phyloP scores from a whole-genome alignment of 108 stramenopile species.

The Chaetoceros muelleri region DNA sequence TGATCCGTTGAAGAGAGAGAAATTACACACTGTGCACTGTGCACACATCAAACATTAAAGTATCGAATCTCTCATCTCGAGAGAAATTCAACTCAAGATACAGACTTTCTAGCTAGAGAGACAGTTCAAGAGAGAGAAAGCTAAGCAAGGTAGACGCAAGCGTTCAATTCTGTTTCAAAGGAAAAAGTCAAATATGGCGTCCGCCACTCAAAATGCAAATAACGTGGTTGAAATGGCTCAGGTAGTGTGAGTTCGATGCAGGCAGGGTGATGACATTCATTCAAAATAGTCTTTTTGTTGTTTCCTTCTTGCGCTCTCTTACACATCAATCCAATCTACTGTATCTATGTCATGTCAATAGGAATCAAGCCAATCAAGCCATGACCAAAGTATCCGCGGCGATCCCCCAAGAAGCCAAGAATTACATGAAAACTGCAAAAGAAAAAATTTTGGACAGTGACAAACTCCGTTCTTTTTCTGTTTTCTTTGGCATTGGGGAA shows the following conservation, averaged over 20 bases:
- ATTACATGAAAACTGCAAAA: constrained; percentile 38
- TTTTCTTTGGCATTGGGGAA: constrained; percentile 75
- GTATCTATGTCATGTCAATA: background rate
- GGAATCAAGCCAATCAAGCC: constrained; percentile 35
- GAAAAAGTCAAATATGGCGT: background rate
- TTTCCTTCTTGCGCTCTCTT: background rate
- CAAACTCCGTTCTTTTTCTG: constrained; percentile 49
- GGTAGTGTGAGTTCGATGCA: background rate
- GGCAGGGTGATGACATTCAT: too few relatives aligned
- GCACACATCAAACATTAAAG: too few relatives aligned
- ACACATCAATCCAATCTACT: background rate
- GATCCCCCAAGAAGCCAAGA: constrained; percentile 74
- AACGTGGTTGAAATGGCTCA: background rate
- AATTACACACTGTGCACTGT: too few relatives aligned
- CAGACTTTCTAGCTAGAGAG: too few relatives aligned
- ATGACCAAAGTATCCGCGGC: constrained; percentile 34
- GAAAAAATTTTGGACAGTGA: constrained; percentile 56
- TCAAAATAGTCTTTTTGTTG: too few relatives aligned
- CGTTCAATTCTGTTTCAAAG: too few relatives aligned
- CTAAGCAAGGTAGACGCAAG: too few relatives aligned
- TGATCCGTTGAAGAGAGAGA: too few relatives aligned
- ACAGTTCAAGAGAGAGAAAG: too few relatives aligned
- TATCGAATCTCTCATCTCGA: too few relatives aligned
- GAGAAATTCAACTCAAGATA: too few relatives aligned
- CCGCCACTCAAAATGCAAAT: background rate